These are phyloP conservation scores for Lindgomyces ingoldianus DNA, from an alignment of 495 filamentous ascomycete genomes.

Conservation along the genomic window DNA sequence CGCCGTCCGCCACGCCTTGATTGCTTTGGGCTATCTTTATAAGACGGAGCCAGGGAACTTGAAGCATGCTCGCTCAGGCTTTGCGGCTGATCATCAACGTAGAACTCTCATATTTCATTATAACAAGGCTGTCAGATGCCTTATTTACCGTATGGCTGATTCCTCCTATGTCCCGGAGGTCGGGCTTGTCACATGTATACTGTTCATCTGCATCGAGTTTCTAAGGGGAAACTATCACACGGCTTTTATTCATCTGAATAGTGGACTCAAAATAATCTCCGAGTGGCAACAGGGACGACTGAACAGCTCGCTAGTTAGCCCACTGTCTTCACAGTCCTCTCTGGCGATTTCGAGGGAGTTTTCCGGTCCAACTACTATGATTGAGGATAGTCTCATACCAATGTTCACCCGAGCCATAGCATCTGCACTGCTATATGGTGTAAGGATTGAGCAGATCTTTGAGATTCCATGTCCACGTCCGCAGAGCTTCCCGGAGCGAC, in stretches of 20 bases:
- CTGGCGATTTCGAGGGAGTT: not conserved
- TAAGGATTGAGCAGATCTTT: not conserved
- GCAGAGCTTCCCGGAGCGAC: not conserved
- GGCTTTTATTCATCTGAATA: conserved; percentile 4
- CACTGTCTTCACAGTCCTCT: not conserved
- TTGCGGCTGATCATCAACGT: not conserved
- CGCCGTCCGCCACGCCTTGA: conserved; percentile 1
- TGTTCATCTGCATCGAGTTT: conserved; percentile 22
- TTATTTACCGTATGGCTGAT: conserved; percentile 8
- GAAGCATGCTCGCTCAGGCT: conserved; percentile 12
- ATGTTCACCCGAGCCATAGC: not conserved
- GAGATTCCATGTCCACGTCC: not conserved
- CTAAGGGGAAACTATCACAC: conserved; percentile 12
- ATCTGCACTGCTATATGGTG: not conserved
- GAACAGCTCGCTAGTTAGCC: not conserved
- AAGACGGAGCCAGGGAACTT: conserved; percentile 12
- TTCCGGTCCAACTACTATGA: not conserved
- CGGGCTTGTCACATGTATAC: conserved; percentile 12
- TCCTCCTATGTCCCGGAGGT: conserved; percentile 8
- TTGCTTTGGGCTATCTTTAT: conserved; percentile 21
- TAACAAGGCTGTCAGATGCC: conserved; percentile 16
- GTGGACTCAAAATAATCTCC: conserved; percentile 6
- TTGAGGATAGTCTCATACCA: not conserved
- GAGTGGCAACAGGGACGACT: not conserved
- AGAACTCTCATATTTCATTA: conserved; percentile 11